These are phyloP conservation scores for Populus hybrid DNA, from an alignment of 441 rosid genomes.

Conservation along the genomic window DNA sequence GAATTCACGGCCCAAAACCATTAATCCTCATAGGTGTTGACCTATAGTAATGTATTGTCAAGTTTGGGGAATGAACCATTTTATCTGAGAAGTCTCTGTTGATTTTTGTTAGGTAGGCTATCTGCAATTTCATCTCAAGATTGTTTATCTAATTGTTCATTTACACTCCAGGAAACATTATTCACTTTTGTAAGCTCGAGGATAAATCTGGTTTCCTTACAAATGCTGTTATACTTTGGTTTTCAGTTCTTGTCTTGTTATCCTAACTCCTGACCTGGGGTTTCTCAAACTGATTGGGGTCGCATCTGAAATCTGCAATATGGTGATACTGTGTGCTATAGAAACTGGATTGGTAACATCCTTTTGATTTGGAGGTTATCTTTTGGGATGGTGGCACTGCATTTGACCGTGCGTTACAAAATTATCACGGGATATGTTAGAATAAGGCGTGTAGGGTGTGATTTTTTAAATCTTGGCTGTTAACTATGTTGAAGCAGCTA, in stretches of 20 bases:
- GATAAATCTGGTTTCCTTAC: background rate
- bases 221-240: background rate
- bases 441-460: background rate
- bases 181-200: background rate
- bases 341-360: background rate
- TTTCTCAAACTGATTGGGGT: background rate
- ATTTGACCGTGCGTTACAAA: background rate
- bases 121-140: background rate
- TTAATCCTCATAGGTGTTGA: background rate
- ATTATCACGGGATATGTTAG: background rate
- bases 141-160: slow-evolving; percentile 3
- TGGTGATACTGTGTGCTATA: background rate
- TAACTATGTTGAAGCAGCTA: background rate
- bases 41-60: background rate
- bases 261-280: background rate
- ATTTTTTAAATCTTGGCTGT: background rate
- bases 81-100: slow-evolving; percentile 5
- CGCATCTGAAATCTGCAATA: background rate
- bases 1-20: background rate
- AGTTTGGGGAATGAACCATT: background rate
- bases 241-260: background rate
- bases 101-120: slow-evolving; percentile 13
- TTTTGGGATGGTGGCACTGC: background rate
- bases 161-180: background rate
- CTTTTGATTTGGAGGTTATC: background rate